These are phyloP conservation scores for Fragilariopsis cylindrus DNA, from an alignment of 108 stramenopile genomes.

Conservation along the genomic window DNA sequence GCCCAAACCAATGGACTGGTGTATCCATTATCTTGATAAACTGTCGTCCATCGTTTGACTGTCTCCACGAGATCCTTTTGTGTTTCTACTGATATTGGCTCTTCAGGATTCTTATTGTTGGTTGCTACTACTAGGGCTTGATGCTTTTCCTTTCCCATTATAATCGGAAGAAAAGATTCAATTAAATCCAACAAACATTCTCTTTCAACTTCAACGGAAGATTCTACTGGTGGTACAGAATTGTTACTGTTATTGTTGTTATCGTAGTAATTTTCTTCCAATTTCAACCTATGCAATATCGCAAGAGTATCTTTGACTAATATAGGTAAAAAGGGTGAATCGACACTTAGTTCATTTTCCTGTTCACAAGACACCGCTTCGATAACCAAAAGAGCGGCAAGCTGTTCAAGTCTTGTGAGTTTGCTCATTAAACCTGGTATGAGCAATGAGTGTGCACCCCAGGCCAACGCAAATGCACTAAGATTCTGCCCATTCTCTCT, in stretches of 20 bases:
- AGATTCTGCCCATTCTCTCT: slow-evolving; percentile 5
- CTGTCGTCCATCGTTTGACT: slow-evolving; percentile 24
- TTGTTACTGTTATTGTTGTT: background rate
- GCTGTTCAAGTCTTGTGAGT: slow-evolving; percentile 20
- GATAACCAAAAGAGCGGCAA: slow-evolving; percentile 41
- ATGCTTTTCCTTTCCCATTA: slow-evolving; percentile 35
- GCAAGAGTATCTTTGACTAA: slow-evolving; percentile 35
- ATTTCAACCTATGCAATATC: slow-evolving; percentile 24
- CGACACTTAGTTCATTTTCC: background rate
- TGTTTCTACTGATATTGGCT: slow-evolving; percentile 23
- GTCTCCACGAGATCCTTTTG: slow-evolving; percentile 27
- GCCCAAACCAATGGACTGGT: slow-evolving; percentile 40
- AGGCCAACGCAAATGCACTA: slow-evolving; percentile 28
- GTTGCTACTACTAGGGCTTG: slow-evolving; percentile 15
- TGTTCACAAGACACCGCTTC: slow-evolving; percentile 34
- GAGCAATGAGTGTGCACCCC: slow-evolving; percentile 26
- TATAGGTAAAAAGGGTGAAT: slow-evolving; percentile 50
- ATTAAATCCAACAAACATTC: slow-evolving; percentile 36
- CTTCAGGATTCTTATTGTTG: slow-evolving; percentile 10
- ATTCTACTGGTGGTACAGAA: background rate
- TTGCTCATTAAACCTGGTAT: slow-evolving; percentile 3
- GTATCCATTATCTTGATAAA: slow-evolving; percentile 37
- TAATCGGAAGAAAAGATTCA: slow-evolving; percentile 36
- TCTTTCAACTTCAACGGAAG: slow-evolving; percentile 15
- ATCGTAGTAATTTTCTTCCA: background rate